Percentiles rank a stretch among this genome's conserved stretches.
These are phyloP conservation scores for Hymenoscyphus linearis DNA, from an alignment of 2,329 filamentous ascomycete genomes.

Conservation along the genomic window DNA sequence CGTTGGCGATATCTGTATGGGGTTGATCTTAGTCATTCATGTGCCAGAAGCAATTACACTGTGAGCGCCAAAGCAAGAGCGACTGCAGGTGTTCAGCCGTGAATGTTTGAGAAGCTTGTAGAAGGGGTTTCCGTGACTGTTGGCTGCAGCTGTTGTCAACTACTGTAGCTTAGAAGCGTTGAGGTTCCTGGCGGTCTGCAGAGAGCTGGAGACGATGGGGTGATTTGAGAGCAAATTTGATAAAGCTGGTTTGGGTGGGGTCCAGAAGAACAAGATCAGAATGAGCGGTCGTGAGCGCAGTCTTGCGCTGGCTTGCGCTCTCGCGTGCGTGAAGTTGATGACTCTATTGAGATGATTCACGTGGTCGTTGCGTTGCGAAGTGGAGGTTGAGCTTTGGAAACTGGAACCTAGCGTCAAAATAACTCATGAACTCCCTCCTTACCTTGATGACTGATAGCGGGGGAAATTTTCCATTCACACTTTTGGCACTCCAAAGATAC, in stretches of 20 bases:
- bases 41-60: background rate
- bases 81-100: background rate
- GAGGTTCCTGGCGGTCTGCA: background rate
- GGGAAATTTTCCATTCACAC: too few relatives aligned
- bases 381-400: background rate
- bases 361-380: background rate
- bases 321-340: background rate
- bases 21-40: background rate
- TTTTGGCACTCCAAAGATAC: too few relatives aligned
- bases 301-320: background rate
- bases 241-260: background rate
- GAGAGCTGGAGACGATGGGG: background rate
- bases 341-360: background rate
- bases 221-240: background rate
- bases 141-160: background rate
- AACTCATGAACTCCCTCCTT: background rate
- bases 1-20: too few relatives aligned
- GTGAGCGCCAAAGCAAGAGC: background rate
- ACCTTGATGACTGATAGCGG: background rate
- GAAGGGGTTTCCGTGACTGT: background rate
- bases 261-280: background rate
- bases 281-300: background rate
- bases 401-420: too few relatives aligned
- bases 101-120: background rate
- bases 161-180: background rate